phyloP scores from a whole-genome alignment of 805 yeast species.

The Groenewaldozyma salmanticensis region DNA sequence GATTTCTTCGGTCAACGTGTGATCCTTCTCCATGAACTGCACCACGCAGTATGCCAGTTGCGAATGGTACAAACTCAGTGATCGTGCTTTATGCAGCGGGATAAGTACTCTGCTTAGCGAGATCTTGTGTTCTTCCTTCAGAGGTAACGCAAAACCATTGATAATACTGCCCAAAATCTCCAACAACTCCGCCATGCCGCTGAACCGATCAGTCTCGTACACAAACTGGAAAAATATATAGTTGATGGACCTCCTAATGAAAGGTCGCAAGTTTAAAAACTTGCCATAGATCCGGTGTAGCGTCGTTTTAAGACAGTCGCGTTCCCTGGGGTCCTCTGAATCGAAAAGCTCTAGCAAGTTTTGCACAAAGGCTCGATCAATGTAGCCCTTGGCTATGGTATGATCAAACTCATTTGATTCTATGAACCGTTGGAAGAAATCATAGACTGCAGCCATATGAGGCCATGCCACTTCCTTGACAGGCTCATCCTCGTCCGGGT shows the following conservation, averaged over 20 bases:
- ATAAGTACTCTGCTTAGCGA: conserved; percentile 77
- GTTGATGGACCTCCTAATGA: conserved; percentile 82
- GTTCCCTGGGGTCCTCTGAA: conserved; percentile 91
- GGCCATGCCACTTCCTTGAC: conserved; percentile 97
- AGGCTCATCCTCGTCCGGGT: conserved; percentile 98
- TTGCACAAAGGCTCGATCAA: conserved; percentile 83
- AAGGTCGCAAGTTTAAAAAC: conserved; percentile 79
- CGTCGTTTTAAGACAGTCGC: conserved; percentile 91
- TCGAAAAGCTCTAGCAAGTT: conserved; percentile 82
- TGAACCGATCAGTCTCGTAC: conserved; percentile 91
- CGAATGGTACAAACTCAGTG: conserved; percentile 86
- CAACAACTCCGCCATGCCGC: conserved; percentile 88
- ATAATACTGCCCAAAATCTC: conserved; percentile 94
- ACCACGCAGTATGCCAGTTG: conserved; percentile 95
- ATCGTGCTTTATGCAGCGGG: conserved; percentile 87
- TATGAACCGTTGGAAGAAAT: conserved; percentile 82
- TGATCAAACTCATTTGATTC: conserved; percentile 94
- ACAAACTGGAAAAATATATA: conserved; percentile 88
- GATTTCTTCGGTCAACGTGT: conserved; percentile 88
- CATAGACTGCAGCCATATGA: conserved; percentile 95
- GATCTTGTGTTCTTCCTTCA: conserved; percentile 93
- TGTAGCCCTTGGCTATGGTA: conserved; percentile 83
- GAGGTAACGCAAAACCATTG: conserved; percentile 94
- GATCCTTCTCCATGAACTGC: conserved; percentile 93
- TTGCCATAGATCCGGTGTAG: conserved; percentile 94